These are phyloP conservation scores for Camelina neglecta DNA, from an alignment of 345 rosid species.

Conservation along the genomic window DNA sequence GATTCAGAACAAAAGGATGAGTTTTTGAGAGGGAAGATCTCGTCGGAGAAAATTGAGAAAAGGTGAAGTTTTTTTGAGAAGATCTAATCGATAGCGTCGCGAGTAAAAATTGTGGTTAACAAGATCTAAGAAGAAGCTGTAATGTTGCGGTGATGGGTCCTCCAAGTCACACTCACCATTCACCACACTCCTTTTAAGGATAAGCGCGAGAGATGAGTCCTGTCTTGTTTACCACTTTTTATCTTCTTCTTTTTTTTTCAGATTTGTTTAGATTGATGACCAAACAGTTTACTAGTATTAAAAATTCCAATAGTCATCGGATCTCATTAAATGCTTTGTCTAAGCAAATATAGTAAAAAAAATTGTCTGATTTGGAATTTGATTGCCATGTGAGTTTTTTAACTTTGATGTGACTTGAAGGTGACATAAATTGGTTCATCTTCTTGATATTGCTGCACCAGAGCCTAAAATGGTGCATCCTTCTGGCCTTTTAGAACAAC, in stretches of 20 bases:
- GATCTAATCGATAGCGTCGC: slow-evolving; percentile 24
- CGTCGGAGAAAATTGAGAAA: not conserved
- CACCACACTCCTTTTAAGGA: slow-evolving; percentile 32
- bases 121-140: slow-evolving; percentile 39
- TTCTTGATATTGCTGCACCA: slow-evolving; percentile 20
- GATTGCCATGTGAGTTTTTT: slow-evolving; percentile 31
- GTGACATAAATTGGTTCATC: slow-evolving; percentile 37
- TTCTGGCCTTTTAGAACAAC: not conserved
- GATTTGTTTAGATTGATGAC: slow-evolving; percentile 6
- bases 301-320: not conserved
- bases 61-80: slow-evolving; percentile 28
- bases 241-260: slow-evolving; percentile 15
- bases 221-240: not conserved
- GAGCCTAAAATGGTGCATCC: slow-evolving; percentile 16
- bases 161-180: slow-evolving; percentile 38
- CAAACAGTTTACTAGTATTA: not conserved
- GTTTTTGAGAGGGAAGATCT: slow-evolving; percentile 23
- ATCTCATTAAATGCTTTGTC: slow-evolving; percentile 3
- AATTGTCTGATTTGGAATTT: not conserved
- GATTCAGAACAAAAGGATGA: slow-evolving; percentile 20
- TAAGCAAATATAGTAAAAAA: not conserved
- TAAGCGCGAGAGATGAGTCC: slow-evolving; percentile 29
- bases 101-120: slow-evolving; percentile 8
- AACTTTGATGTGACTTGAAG: slow-evolving; percentile 44
- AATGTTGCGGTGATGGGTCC: slow-evolving; percentile 40